Evolutionary conservation across 768 basidiomycete genomes (phyloP), one percentile per base, ranked within the genome.

Genomic region (Mycena filopes): DNA sequence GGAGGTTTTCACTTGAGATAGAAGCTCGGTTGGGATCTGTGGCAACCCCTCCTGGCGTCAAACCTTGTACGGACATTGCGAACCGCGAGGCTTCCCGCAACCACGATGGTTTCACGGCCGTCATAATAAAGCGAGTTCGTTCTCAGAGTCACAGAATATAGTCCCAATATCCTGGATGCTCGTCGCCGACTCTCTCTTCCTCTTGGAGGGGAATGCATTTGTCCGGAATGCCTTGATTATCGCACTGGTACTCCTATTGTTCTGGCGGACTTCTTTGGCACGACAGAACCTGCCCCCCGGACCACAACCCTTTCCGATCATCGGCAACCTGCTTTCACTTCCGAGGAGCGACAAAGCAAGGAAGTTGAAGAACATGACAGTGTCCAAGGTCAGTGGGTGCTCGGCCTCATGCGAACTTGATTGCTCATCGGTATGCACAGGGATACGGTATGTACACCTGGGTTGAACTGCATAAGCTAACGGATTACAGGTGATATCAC

Each of bases 311-410:
- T 40, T 55, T 38, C 53, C 53, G 21, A 26, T 55, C 23, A n/a
- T 55, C 4, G 53, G 53, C 23, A 55, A 55, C 26, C 13, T 55
- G n/a, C 8, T 55, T 16, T 55, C 53, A 25, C 25, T 55, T 25
- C 53, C 53, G 12, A 23, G n/a, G 5, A 38, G 36, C 8, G 21
- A 55, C 4, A 55, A 55, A 23, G 53, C 15, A 25, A 55, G 29
- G 21, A 23, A n/a, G n/a, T 23, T 42, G 53, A 12, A 38, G 23
- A 38, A 55, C 33, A 40, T 55, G 53, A 21, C 33, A 20, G 12
- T 31, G 16, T 50, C 49, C 15, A 33, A 33, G 49, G 49, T 50
- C 21, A 20, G 49, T 50, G 33, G 5, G 33, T 31, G 5, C 5
- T 33, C 10, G 16, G 12, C 4, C 29, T 21, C n/a, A n/a, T 38